Conservation (phyloP, 2,329 filamentous ascomycete species). For the Dendrostoma leiphaemia region DNA sequence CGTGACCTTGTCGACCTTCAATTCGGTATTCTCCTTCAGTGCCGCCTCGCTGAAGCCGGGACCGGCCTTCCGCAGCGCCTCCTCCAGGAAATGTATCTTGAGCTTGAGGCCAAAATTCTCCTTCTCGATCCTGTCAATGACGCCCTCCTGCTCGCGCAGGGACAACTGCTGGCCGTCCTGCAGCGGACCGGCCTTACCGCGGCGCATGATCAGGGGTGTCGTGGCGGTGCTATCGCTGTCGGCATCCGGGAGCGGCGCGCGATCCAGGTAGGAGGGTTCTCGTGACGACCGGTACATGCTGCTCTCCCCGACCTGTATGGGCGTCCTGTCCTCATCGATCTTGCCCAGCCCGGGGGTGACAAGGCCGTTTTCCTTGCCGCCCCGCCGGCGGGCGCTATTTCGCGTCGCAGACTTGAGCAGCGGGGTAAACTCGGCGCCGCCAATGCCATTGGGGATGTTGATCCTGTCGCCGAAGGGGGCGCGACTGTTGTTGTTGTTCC, state of each 20-base stretch:
- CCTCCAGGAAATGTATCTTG: conserved; percentile 95
- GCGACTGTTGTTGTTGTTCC: conserved; percentile 36
- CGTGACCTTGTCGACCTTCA: conserved; percentile 89
- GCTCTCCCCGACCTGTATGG: conserved; percentile 70
- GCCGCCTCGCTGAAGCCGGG: conserved; percentile 87
- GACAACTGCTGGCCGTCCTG: conserved; percentile 90
- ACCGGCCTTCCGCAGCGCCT: conserved; percentile 81
- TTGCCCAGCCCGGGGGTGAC: conserved; percentile 68
- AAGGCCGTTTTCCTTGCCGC: conserved; percentile 60
- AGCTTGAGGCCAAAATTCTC: conserved; percentile 97
- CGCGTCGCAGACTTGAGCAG: conserved; percentile 77
- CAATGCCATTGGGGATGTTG: conserved; percentile 65
- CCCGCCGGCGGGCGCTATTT: conserved; percentile 65
- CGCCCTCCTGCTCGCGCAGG: conserved; percentile 88
- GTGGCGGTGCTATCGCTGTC: conserved; percentile 78
- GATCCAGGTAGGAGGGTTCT: conserved; percentile 62
- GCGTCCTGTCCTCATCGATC: conserved; percentile 70
- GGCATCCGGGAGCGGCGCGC: conserved; percentile 73
- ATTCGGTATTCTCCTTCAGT: conserved; percentile 89
- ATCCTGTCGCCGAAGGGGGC: conserved; percentile 69
- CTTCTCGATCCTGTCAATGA: conserved; percentile 95
- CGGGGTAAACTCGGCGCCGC: conserved; percentile 85
- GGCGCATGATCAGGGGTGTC: conserved; percentile 73
- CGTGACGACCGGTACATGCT: conserved; percentile 67
- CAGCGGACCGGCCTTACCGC: conserved; percentile 62